Conservation (phyloP, 441 rosid species). For the Geranium incanum region DNA sequence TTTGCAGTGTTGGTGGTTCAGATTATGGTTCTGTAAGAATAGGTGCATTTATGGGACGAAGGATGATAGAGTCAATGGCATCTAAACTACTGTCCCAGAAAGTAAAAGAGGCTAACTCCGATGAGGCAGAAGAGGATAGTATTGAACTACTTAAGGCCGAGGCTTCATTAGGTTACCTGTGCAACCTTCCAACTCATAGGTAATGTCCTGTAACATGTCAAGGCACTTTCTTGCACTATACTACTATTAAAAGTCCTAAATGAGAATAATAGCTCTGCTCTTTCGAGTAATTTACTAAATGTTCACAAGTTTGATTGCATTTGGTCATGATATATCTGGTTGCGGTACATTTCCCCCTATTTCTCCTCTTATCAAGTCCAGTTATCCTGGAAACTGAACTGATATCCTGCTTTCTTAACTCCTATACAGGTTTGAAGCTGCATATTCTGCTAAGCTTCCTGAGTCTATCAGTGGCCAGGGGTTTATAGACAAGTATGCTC, state of each 20-base stretch:
- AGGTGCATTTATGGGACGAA: constrained; percentile 93
- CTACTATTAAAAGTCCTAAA: neutral
- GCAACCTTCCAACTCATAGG: constrained; percentile 97
- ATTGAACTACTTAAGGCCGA: constrained; percentile 61
- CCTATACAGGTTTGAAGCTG: constrained; percentile 69
- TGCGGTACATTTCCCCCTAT: too few species aligned
- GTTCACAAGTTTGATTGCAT: neutral
- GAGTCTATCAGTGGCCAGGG: constrained; percentile 61
- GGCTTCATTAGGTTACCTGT: constrained; percentile 80
- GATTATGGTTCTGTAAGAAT: constrained; percentile 95
- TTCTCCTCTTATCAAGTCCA: neutral
- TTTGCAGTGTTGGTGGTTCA: constrained; percentile 82
- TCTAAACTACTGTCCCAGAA: constrained; percentile 21
- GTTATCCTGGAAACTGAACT: constrained; percentile 4
- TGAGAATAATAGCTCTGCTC: constrained; percentile 8
- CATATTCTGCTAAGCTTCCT: constrained; percentile 66
- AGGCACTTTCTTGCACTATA: neutral
- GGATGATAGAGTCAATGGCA: constrained; percentile 76
- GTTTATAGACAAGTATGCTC: constrained; percentile 54
- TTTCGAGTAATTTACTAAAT: neutral
- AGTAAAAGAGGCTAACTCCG: constrained; percentile 23
- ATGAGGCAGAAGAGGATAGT: constrained; percentile 70
- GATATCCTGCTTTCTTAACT: neutral
- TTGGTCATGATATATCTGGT: too few species aligned
- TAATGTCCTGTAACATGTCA: constrained; percentile 19